Evolutionary conservation across 2,329 filamentous ascomycete species (phyloP).

Genomic region (Cercospora sp.): DNA sequence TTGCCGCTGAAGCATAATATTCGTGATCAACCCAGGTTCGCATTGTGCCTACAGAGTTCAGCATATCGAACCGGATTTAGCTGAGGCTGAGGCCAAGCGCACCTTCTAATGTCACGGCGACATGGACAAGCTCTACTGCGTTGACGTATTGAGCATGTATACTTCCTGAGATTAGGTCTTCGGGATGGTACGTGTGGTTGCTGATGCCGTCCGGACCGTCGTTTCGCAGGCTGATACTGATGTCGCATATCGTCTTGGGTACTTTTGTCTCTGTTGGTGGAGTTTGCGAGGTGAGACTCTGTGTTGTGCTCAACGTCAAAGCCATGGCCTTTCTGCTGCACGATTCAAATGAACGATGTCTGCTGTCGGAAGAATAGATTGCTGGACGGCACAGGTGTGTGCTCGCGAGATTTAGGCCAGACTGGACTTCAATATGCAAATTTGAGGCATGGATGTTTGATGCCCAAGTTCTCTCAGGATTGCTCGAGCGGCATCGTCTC

Average conservation of each 20-base stretch:
- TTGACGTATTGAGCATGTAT: background rate
- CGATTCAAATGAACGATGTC: background rate
- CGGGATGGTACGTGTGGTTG: conserved; percentile 4
- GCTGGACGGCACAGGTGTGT: background rate
- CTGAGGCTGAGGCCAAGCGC: background rate
- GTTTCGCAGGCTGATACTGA: background rate
- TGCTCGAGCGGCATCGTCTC: background rate
- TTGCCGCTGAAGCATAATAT: background rate
- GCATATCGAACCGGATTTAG: background rate
- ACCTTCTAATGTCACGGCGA: background rate
- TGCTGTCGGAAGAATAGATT: background rate
- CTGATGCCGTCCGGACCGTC: background rate
- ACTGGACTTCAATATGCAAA: background rate
- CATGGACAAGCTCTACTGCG: background rate
- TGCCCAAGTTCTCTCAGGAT: background rate
- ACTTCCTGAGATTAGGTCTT: background rate
- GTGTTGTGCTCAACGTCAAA: background rate
- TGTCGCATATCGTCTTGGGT: background rate
- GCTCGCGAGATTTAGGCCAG: background rate
- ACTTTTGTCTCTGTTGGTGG: background rate
- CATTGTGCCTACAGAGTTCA: background rate
- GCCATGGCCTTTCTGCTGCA: background rate
- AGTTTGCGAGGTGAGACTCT: background rate
- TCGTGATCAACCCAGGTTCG: background rate
- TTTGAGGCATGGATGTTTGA: background rate